A percentile compares a stretch with the other conserved stretches of the same genome.
phyloP scores from a whole-genome alignment of 2,329 filamentous ascomycete genomes.

The Botryotinia calthae region DNA sequence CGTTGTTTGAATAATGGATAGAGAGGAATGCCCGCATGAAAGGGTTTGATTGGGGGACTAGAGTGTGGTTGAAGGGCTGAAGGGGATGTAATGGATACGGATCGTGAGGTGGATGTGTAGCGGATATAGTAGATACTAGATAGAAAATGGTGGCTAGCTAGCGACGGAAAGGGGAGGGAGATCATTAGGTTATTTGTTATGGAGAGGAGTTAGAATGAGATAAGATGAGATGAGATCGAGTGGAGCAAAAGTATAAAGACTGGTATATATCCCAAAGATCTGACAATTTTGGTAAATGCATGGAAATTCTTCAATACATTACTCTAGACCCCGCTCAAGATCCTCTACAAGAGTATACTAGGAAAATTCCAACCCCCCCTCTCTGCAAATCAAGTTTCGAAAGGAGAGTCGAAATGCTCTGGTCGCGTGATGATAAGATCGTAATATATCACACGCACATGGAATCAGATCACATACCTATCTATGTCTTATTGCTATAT shows the following conservation, averaged over 20 bases:
- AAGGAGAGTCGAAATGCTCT: neutral
- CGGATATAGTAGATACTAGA: neutral
- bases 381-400: neutral
- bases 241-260: neutral
- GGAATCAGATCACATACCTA: neutral
- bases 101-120: neutral
- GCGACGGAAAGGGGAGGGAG: neutral
- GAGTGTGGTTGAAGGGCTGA: neutral
- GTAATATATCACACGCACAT: neutral
- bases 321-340: neutral
- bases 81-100: neutral
- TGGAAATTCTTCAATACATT: neutral
- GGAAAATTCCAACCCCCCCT: neutral
- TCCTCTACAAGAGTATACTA: neutral
- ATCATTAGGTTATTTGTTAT: neutral
- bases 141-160: neutral
- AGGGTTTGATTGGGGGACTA: neutral
- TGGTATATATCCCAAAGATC: neutral
- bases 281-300: neutral
- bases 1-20: neutral
- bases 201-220: neutral
- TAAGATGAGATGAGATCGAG: neutral
- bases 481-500: neutral
- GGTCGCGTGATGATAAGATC: neutral
- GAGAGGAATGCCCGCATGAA: neutral